phyloP scores from a whole-genome alignment of 164 flowering plant genomes.

The Macadamia tetraphylla region DNA sequence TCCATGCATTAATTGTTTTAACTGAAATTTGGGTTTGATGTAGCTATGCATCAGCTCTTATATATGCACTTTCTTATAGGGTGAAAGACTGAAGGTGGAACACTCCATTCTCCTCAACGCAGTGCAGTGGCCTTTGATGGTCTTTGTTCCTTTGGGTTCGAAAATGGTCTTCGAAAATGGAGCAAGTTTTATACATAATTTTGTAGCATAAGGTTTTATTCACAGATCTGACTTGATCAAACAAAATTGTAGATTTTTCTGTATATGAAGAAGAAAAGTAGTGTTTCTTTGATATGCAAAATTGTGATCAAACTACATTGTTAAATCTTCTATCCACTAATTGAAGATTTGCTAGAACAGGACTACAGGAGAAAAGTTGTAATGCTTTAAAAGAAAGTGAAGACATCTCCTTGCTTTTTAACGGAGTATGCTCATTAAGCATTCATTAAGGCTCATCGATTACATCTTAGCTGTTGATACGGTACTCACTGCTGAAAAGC shows the following conservation, averaged over 20 bases:
- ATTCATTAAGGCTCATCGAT: no score
- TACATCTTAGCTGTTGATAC: no score
- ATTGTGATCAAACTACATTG: no score
- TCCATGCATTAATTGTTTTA: neutral
- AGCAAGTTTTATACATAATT: conserved; percentile 11
- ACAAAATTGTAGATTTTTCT: conserved; percentile 1
- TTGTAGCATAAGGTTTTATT: conserved; percentile 17
- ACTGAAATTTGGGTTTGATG: neutral
- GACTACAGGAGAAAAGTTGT: no score
- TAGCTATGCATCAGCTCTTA: neutral
- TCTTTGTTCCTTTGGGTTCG: no score
- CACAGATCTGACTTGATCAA: conserved; percentile 12
- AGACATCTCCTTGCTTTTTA: no score
- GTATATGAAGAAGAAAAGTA: neutral
- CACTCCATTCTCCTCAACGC: neutral
- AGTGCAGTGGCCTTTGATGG: neutral
- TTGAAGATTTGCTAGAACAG: no score
- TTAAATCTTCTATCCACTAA: no score
- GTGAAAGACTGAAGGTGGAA: conserved; percentile 24
- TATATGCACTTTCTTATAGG: conserved; percentile 14
- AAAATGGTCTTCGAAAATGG: neutral
- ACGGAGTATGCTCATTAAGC: no score
- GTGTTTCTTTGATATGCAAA: neutral
- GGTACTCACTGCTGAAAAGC: no score
- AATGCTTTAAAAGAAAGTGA: no score